Evolutionary conservation across 192 early-diverging fungal species (phyloP), one percentile per base, ranked within the genome.

Genomic region (Umbelopsis ramanniana): DNA sequence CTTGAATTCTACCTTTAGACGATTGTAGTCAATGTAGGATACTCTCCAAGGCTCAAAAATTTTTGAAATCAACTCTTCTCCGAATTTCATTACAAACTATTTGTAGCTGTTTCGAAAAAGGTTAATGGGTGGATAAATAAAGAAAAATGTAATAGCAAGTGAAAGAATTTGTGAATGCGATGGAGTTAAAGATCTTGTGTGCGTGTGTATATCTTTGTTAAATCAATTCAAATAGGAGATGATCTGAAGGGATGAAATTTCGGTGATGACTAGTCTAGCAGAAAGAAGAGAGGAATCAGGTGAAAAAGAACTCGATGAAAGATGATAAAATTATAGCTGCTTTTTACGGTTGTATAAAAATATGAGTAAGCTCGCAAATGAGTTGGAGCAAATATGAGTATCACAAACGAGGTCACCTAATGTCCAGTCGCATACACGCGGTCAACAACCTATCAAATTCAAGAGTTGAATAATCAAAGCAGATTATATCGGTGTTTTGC

Each of bases 1-100:
- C 46, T 86, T 87, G 33, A 79, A 47, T 24, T 79, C 69, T 6
- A 57, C 19, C 81, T 96, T 96, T 38, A 96, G 87, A 17, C 84
- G 86, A 66, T 92, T 87, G 77, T 98, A 96, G 72, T 93, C 89
- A 21, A 94, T 77, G 70, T 94, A 94, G 72, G 89, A 93, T 71
- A 90, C 89, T 69, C 84, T 83, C 95, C 95, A 96, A 74, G 92
- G 88, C 6, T 83, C 82, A 66, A 90, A 89, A 29, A 93, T 83
- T 47, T 86, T 82, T 43, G 83, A 82, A 47, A 84, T 75, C 35
- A 96, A 83, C 77, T 93, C 89, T 67, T 85, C 87, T 35, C 94
- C 95, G 85, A 95, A 96, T 83, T 96, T 96, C 95, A 96, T 96
- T 11, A 63, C 57, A 37, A 33, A 15, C 54, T 69, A 43, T 43